These are phyloP conservation scores for Clonostachys rhizophaga DNA, from an alignment of 2,329 filamentous ascomycete species.

Conservation along the genomic window DNA sequence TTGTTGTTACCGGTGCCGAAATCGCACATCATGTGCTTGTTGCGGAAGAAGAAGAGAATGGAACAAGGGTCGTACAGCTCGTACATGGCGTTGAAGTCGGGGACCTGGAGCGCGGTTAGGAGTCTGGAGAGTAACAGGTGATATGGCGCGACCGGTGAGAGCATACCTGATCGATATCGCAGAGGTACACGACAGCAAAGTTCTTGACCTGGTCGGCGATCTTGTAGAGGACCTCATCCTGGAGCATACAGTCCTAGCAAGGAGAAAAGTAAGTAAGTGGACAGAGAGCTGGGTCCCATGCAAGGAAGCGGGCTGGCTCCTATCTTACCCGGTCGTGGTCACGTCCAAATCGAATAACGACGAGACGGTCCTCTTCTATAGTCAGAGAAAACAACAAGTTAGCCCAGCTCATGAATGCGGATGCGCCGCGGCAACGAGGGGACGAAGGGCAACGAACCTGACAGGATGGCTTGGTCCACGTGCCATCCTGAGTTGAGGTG, in stretches of 20 bases:
- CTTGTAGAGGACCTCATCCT: conserved; percentile 92
- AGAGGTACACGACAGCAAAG: conserved; percentile 88
- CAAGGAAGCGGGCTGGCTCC: not conserved
- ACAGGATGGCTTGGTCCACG: conserved; percentile 91
- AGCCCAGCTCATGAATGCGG: too few species aligned
- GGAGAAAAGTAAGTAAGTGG: not conserved
- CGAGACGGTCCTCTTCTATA: conserved; percentile 84
- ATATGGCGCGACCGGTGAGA: too few species aligned
- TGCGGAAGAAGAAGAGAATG: conserved; percentile 95
- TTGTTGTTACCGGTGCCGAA: conserved; percentile 99
- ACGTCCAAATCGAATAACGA: conserved; percentile 89
- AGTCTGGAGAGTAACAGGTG: too few species aligned
- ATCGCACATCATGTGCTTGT: conserved; percentile 99
- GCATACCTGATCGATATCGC: conserved; percentile 70
- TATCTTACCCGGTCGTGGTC: conserved; percentile 62
- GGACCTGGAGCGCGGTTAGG: conserved; percentile 38
- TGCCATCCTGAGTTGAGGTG: conserved; percentile 94
- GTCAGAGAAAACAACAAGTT: conserved; percentile 17
- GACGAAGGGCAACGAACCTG: conserved; percentile 3
- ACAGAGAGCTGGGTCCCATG: not conserved
- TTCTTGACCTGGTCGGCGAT: conserved; percentile 94
- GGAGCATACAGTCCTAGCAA: conserved; percentile 54
- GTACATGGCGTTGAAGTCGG: conserved; percentile 97
- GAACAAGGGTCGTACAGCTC: conserved; percentile 87
- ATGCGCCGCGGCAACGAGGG: not conserved